Percentiles rank a stretch among this genome's conserved stretches.
Conservation (phyloP, 2,329 filamentous ascomycete genomes). For the Botrytis pseudocinerea region DNA sequence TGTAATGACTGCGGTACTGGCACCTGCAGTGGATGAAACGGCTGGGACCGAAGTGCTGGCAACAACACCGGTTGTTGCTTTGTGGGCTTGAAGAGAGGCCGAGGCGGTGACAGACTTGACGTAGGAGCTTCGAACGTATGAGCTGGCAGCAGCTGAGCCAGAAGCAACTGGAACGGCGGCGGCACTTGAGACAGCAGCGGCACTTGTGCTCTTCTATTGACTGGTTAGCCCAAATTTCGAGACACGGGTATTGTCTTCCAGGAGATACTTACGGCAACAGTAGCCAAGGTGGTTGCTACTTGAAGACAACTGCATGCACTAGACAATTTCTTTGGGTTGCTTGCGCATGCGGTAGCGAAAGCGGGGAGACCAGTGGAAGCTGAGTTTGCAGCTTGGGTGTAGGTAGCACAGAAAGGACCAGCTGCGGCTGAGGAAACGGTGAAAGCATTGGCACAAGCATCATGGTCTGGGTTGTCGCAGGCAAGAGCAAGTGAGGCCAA, state of each 20-base stretch:
- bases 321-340: constrained; percentile 28
- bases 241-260: background rate
- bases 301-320: constrained; percentile 29
- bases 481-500: constrained; percentile 26
- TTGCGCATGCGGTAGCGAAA: constrained; percentile 24
- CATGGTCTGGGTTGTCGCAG: constrained; percentile 26
- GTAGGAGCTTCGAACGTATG: background rate
- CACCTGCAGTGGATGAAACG: background rate
- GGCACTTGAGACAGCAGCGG: background rate
- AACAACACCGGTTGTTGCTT: background rate
- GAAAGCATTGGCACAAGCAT: constrained; percentile 27
- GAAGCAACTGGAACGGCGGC: background rate
- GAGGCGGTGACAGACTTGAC: background rate
- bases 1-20: background rate
- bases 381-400: constrained; percentile 23
- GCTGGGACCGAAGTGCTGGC: background rate
- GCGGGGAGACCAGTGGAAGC: constrained; percentile 23
- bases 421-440: background rate
- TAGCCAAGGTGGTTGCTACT: constrained; percentile 10
- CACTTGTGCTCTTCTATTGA: background rate
- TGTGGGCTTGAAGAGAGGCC: background rate
- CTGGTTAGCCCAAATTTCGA: background rate
- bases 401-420: constrained; percentile 27
- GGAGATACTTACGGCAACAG: background rate
- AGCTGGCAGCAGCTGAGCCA: background rate